Base-by-base conservation (phyloP, 352 stramenopile species). In the Globisporangium lucens region DNA sequence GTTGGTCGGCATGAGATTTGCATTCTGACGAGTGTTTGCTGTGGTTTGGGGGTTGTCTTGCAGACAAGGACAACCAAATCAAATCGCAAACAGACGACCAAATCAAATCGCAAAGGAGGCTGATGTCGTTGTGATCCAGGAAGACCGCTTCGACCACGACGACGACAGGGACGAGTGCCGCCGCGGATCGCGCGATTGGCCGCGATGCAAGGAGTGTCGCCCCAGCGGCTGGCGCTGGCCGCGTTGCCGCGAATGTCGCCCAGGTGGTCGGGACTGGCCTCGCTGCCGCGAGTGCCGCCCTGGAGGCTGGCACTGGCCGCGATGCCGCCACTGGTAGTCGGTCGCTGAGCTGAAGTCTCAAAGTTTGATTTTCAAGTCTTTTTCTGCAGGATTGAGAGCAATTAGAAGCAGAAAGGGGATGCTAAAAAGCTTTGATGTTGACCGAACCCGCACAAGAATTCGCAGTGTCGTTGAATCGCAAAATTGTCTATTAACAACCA, bases 251-350 rank as follows among this genome's bases (percentile, higher is more conserved):
- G 36, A 63, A 2, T 63, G 57, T 9, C 57, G 56, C 9, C 36
- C 15, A 9, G 56, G 56, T 13, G 56, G 2, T 17, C 56, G 56
- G 9, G 24, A 62, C 13, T 62, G 56, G 33, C 56, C 56, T 2
- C 56, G 56, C 6, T 62, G 56, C 35, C 1, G 1, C 0, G 35
- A 62, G 20, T 62, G 56, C 20, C 30, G 56, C 33, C 56, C 33
- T 15, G 56, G 57, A 53, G 36, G 57, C 57, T 63, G 57, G 57
- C 55, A 22, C 15, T 63, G 57, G 58, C 58, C 58, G 9, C 36
- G 58, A 27, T 63, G 58, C 58, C 58, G 22, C 15, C 22, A 53
- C 58, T 53, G 38, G 58, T 63, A 61, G 49, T 5, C 3, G 8
- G 20, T 5, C 3, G 8, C 9, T 47, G 33, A n/a, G 10, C 24